Evolutionary conservation across 768 basidiomycete genomes (phyloP), one percentile per base, ranked within the genome.

Genomic region (Lactifluus hygrophoroides): DNA sequence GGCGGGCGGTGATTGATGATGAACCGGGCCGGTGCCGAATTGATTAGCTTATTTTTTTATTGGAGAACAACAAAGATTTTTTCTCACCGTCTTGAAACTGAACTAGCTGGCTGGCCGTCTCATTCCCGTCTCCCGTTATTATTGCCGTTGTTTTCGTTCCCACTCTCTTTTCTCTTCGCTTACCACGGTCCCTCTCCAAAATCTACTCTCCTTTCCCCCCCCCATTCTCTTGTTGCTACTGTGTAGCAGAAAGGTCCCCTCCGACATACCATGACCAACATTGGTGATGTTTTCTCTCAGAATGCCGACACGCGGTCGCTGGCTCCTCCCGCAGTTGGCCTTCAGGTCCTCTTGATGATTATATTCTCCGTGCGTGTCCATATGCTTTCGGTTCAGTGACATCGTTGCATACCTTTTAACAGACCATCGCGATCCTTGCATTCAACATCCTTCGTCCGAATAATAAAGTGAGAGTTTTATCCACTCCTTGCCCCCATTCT

Each of bases 361-460:
- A 71, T 80, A 56, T 61, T 90, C 56, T 90, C 89, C 51, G 89
- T 90, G 71, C 60, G 85, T 76, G 17, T 38, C 19, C n/a, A 37
- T 40, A 14, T 19, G 9, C 25, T 25, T 21, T 30, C 17, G 6
- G 28, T 23, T 30, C 16, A 17, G 42, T 34, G 25, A 38, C 37
- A 21, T 48, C 51, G 35, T 28, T 52, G 37, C 45, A 58, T 38
- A 65, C 58, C 56, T 3, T 30, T 2, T 7, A 14, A 23, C 62
- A 89, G 88, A 68, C 80, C 43, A 78, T 76, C 60, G 88, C 89
- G 17, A 73, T 91, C 48, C 61, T 90, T 45, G 73, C 79, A 38
- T 98, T 98, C 75, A 94, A 93, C 61, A 47, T 87, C 64, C 75
- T 97, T 48, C 84, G 95, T 37, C 95, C 95, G 13, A 83, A 84